Conservation (phyloP, 805 yeast genomes). For the Vanderwaltozyma verrucispora region DNA sequence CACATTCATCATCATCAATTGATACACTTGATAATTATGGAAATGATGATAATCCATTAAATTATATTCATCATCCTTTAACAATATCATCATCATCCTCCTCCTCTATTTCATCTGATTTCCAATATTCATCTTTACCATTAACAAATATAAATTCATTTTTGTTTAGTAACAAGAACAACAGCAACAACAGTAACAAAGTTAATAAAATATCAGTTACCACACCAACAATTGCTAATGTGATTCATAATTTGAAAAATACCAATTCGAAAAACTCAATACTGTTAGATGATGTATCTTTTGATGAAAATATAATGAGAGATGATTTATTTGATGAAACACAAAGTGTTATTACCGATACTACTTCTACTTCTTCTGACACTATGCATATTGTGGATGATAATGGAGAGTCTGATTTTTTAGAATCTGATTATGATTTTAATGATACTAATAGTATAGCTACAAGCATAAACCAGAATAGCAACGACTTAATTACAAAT, state of each 20-base stretch:
- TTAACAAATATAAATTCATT: neutral
- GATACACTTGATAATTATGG: neutral
- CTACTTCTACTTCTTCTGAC: neutral
- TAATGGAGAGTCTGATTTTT: neutral
- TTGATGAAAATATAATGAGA: neutral
- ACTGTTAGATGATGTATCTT: neutral
- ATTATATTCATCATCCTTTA: neutral
- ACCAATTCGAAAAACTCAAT: neutral
- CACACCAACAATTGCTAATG: too few species aligned
- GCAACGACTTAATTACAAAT: neutral
- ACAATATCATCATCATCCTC: neutral
- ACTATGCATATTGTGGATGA: neutral
- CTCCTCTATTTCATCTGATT: neutral
- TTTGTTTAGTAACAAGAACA: neutral
- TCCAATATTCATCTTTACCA: neutral
- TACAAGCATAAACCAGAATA: neutral
- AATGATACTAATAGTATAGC: neutral
- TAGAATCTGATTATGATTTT: neutral
- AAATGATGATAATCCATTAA: neutral
- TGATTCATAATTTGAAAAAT: neutral
- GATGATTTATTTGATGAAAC: neutral
- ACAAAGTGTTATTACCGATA: neutral
- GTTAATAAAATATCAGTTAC: too few species aligned
- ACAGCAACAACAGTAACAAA: neutral
- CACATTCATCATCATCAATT: conserved; percentile 2